Conservation (phyloP, 2,329 filamentous ascomycete species). For the Paraphaeosphaeria sporulosa region DNA sequence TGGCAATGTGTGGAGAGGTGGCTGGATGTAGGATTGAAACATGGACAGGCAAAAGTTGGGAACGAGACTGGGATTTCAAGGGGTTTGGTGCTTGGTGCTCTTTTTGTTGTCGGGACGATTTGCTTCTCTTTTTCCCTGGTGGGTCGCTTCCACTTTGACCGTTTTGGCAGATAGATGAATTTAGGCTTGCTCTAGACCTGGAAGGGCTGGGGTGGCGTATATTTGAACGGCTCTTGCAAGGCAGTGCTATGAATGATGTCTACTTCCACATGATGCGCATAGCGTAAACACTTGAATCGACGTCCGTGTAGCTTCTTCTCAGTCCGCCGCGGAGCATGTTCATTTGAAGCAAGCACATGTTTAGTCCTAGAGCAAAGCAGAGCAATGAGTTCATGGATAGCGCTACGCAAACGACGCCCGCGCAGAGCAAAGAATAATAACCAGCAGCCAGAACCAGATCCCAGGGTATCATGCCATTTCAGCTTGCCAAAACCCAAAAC, state of each 20-base stretch:
- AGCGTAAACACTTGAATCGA: too few species aligned
- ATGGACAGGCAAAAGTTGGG: not conserved
- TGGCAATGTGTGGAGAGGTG: not conserved
- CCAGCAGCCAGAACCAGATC: not conserved
- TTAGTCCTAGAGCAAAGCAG: not conserved
- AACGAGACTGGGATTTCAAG: not conserved
- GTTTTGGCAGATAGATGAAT: conserved; percentile 9
- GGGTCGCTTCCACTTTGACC: not conserved
- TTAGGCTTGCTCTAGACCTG: not conserved
- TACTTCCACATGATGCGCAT: not conserved
- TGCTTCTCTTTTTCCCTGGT: not conserved
- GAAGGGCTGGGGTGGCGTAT: not conserved
- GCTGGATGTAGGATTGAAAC: not conserved
- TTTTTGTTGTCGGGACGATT: not conserved
- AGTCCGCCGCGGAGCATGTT: too few species aligned
- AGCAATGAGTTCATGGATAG: not conserved
- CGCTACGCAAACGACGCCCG: not conserved
- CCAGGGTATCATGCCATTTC: not conserved
- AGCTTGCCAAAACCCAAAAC: not conserved
- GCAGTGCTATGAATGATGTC: not conserved
- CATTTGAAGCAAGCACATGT: not conserved
- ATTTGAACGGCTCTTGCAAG: too few species aligned
- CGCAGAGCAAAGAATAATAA: not conserved
- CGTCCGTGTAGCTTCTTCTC: too few species aligned
- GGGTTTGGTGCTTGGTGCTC: conserved; percentile 4